A percentile compares a stretch with the other conserved stretches of the same genome.
Evolutionary conservation across 2,329 filamentous ascomycete species (phyloP).

Genomic region (Chrysoporthe austroafricana): DNA sequence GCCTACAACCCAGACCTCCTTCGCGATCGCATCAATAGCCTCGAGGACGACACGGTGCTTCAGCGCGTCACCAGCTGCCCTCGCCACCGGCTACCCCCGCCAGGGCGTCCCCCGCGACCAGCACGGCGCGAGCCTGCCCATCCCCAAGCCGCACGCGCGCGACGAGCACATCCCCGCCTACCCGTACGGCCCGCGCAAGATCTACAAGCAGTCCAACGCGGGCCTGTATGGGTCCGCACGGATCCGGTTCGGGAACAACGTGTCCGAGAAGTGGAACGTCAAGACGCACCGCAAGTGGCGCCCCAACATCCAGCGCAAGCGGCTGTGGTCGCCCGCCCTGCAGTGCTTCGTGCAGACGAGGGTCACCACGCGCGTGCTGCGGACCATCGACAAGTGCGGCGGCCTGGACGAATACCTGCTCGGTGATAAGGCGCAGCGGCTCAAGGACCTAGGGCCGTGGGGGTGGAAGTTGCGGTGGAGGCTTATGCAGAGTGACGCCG

Average conservation of each 20-base stretch:
- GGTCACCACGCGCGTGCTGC: conserved; percentile 70
- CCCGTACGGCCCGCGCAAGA: conserved; percentile 69
- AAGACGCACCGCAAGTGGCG: conserved; percentile 76
- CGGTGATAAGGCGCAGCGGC: conserved; percentile 73
- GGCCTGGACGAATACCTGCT: conserved; percentile 91
- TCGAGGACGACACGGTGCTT: conserved; percentile 35
- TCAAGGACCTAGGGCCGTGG: conserved; percentile 85
- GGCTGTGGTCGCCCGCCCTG: conserved; percentile 67
- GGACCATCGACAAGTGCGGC: conserved; percentile 80
- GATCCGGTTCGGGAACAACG: conserved; percentile 80
- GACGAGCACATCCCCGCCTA: conserved; percentile 60
- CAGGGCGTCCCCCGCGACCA: conserved; percentile 25
- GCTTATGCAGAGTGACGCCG: conserved; percentile 74
- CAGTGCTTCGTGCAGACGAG: conserved; percentile 67
- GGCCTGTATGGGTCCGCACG: conserved; percentile 72
- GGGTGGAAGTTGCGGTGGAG: conserved; percentile 92
- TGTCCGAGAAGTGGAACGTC: conserved; percentile 67
- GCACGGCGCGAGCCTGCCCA: conserved; percentile 37
- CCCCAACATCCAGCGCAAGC: conserved; percentile 73
- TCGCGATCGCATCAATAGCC: neutral
- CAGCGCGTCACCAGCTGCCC: conserved; percentile 41
- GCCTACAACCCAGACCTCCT: conserved; percentile 3
- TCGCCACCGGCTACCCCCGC: conserved; percentile 31
- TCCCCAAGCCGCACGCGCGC: conserved; percentile 51
- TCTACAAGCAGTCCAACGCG: conserved; percentile 81